Conservation (phyloP, 2,329 filamentous ascomycete genomes). For the Neonectria magnoliae region DNA sequence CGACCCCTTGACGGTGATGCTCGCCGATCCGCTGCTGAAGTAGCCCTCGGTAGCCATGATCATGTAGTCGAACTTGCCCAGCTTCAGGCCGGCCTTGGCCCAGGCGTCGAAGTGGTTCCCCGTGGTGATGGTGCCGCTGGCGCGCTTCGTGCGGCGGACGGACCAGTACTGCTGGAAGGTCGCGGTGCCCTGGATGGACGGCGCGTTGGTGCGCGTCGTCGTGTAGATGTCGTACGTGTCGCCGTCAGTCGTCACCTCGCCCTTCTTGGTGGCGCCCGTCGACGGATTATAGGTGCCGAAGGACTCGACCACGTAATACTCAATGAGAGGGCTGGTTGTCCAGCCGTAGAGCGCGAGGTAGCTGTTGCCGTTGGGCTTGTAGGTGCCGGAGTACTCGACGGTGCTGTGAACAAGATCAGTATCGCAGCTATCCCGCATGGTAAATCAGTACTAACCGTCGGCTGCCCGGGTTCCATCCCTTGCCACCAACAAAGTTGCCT, state of each 20-base stretch:
- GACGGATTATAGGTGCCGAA: conserved; percentile 50
- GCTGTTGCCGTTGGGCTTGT: conserved; percentile 46
- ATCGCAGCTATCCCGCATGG: neutral
- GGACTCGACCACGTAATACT: conserved; percentile 53
- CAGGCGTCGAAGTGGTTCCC: conserved; percentile 64
- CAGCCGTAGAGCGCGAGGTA: conserved; percentile 54
- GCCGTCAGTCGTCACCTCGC: conserved; percentile 48
- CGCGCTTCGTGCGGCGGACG: conserved; percentile 58
- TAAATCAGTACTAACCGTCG: conserved; percentile 51
- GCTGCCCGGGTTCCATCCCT: conserved; percentile 33
- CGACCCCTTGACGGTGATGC: conserved; percentile 53
- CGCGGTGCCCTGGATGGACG: conserved; percentile 57
- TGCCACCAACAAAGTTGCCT: conserved; percentile 38
- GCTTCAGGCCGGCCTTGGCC: conserved; percentile 54
- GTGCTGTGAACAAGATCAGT: conserved; percentile 7
- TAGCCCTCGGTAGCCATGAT: conserved; percentile 65
- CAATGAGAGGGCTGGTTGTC: conserved; percentile 49
- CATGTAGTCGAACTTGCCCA: conserved; percentile 62
- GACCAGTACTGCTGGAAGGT: conserved; percentile 65
- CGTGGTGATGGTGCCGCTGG: conserved; percentile 59
- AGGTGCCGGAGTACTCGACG: conserved; percentile 42
- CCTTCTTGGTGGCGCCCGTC: conserved; percentile 43
- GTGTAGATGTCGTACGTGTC: conserved; percentile 50
- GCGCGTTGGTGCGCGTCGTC: conserved; percentile 51
- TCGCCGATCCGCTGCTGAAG: conserved; percentile 57